Percentiles rank a stretch among this genome's conserved stretches.
These are phyloP conservation scores for Candida maesae DNA, from an alignment of 805 yeast species.

Conservation along the genomic window DNA sequence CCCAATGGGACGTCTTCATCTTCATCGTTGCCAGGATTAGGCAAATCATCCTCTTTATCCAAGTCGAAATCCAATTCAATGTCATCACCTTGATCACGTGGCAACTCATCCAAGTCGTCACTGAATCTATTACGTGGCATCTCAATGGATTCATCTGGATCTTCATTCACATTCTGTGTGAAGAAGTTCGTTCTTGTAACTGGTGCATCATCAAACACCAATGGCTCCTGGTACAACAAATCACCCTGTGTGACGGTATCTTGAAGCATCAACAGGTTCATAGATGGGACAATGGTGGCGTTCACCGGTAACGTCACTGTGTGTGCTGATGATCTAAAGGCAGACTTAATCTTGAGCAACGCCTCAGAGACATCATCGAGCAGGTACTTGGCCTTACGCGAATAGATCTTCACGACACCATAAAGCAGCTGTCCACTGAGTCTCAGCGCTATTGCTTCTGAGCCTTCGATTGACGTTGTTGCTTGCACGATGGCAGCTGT, in stretches of 20 bases:
- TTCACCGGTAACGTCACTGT: constrained; percentile 56
- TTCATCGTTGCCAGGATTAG: neutral
- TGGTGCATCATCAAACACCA: constrained; percentile 30
- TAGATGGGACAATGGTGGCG: constrained; percentile 56
- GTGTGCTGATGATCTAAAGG: constrained; percentile 46
- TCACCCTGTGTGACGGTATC: constrained; percentile 81
- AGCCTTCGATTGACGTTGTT: constrained; percentile 24
- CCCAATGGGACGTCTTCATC: neutral
- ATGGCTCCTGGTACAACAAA: constrained; percentile 62
- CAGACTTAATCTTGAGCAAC: constrained; percentile 62
- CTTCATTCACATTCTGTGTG: constrained; percentile 23
- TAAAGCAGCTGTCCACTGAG: constrained; percentile 81
- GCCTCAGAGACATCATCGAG: constrained; percentile 82
- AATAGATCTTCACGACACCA: constrained; percentile 84
- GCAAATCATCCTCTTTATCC: constrained; percentile 14
- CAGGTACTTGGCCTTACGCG: constrained; percentile 77
- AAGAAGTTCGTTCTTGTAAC: constrained; percentile 8
- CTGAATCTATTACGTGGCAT: constrained; percentile 48
- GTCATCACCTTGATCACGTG: constrained; percentile 43
- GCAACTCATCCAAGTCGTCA: constrained; percentile 28
- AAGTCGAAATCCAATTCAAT: constrained; percentile 48
- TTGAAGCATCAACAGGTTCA: constrained; percentile 57
- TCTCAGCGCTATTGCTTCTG: constrained; percentile 69
- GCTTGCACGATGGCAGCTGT: constrained; percentile 58
- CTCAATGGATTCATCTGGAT: constrained; percentile 59